phyloP scores from a whole-genome alignment of 2,329 filamentous ascomycete genomes.

The Didymella segeticola region DNA sequence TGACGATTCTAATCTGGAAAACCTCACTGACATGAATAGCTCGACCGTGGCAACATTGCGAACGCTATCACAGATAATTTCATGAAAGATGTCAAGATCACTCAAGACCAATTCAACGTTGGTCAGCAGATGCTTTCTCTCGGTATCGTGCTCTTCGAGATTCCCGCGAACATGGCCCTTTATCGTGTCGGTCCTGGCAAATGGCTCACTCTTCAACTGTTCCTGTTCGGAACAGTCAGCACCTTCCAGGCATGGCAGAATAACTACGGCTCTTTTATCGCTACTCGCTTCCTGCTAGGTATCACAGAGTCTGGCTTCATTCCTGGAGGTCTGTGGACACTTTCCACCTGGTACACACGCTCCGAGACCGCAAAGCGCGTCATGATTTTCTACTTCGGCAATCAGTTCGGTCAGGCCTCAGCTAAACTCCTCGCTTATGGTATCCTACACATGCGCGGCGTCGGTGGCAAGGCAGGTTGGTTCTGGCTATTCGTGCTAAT shows the following conservation, averaged over 20 bases:
- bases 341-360: constrained; percentile 72
- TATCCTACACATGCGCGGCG: constrained; percentile 50
- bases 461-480: constrained; percentile 52
- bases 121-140: constrained; percentile 68
- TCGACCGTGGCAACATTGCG: constrained; percentile 54
- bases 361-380: constrained; percentile 50
- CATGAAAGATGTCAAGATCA: constrained; percentile 33
- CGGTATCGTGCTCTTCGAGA: constrained; percentile 71
- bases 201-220: constrained; percentile 51
- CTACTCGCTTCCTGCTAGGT: constrained; percentile 49
- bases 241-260: constrained; percentile 72
- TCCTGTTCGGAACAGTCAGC: constrained; percentile 52
- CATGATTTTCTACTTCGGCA: constrained; percentile 52
- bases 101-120: constrained; percentile 36
- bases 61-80: constrained; percentile 40
- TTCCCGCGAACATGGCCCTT: constrained; percentile 51
- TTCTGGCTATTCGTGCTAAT: constrained; percentile 57
- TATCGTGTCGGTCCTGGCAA: constrained; percentile 46
- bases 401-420: constrained; percentile 44
- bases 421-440: constrained; percentile 48
- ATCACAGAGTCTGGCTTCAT: constrained; percentile 60
- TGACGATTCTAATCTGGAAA: too few relatives aligned
- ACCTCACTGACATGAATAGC: constrained; percentile 11
- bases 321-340: constrained; percentile 67
- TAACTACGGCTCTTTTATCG: constrained; percentile 51